A percentile compares a stretch with the other conserved stretches of the same genome.
Conservation (phyloP, 2,329 filamentous ascomycete species). For the Calonectria crousiana region DNA sequence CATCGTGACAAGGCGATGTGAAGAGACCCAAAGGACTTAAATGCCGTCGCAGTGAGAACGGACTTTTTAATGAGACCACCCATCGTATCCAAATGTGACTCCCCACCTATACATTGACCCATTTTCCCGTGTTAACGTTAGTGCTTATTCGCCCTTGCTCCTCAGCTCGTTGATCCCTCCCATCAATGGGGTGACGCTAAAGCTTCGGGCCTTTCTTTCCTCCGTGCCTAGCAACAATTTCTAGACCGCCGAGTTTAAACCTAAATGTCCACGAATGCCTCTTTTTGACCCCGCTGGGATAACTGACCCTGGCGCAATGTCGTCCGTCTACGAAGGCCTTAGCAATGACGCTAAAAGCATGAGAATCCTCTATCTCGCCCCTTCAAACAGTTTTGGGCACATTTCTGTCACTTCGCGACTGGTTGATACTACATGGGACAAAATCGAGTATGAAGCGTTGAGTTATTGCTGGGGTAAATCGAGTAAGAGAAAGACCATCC, state of each 20-base stretch:
- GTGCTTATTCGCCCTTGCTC: not conserved
- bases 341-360: conserved; percentile 14
- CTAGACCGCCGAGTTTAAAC: not conserved
- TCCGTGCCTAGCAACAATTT: not conserved
- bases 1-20: not conserved
- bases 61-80: not conserved
- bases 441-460: conserved; percentile 35
- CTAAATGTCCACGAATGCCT: not conserved
- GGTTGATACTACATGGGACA: conserved; percentile 17
- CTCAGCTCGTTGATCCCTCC: not conserved
- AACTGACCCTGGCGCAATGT: not conserved
- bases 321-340: conserved; percentile 9
- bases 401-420: conserved; percentile 12
- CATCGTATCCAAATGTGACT: not conserved
- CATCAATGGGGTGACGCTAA: not conserved
- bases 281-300: not conserved
- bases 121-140: not conserved
- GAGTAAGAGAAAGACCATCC: conserved; percentile 9
- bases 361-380: conserved; percentile 17
- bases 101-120: too few species aligned
- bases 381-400: conserved; percentile 9
- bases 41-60: not conserved
- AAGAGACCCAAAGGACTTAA: too few species aligned
- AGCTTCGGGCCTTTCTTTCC: not conserved
- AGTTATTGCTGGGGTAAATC: conserved; percentile 39